phyloP scores from a whole-genome alignment of 495 filamentous ascomycete species.

The Hypoxylon perforatum region DNA sequence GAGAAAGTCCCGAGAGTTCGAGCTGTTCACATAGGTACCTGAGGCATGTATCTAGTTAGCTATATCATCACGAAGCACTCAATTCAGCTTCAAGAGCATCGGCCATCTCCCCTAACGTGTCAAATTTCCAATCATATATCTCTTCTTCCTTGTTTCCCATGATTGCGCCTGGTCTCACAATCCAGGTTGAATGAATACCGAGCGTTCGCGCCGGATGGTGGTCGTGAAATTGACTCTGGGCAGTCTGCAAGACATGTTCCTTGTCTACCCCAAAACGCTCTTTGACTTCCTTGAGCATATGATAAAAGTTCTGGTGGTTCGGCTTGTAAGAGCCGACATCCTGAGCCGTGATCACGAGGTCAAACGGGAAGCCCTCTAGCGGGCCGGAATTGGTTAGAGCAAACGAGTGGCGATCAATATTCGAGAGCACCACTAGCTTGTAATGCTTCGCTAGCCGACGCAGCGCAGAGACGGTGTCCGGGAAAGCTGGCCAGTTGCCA shows the following conservation, averaged over 20 bases:
- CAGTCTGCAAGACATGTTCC: slow-evolving; percentile 65
- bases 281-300: slow-evolving; percentile 62
- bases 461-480: slow-evolving; percentile 67
- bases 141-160: slow-evolving; percentile 43
- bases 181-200: slow-evolving; percentile 69
- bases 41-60: neutral
- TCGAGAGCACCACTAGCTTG: slow-evolving; percentile 72
- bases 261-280: slow-evolving; percentile 61
- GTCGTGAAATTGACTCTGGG: slow-evolving; percentile 72
- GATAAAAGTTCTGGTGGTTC: slow-evolving; percentile 67
- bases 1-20: too few species aligned
- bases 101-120: slow-evolving; percentile 70
- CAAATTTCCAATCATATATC: slow-evolving; percentile 52
- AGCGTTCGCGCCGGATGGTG: slow-evolving; percentile 67
- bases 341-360: slow-evolving; percentile 72
- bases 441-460: slow-evolving; percentile 61
- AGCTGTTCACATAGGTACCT: neutral
- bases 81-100: slow-evolving; percentile 60
- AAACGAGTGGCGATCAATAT: slow-evolving; percentile 71
- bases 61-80: neutral
- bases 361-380: slow-evolving; percentile 64
- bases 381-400: slow-evolving; percentile 60
- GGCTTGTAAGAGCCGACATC: slow-evolving; percentile 77
- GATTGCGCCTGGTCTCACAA: slow-evolving; percentile 63
- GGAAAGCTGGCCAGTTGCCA: slow-evolving; percentile 66